Percentiles rank a stretch among this genome's conserved stretches.
Conservation (phyloP, 2,329 filamentous ascomycete genomes). For the Lasiodiplodia theobromae region DNA sequence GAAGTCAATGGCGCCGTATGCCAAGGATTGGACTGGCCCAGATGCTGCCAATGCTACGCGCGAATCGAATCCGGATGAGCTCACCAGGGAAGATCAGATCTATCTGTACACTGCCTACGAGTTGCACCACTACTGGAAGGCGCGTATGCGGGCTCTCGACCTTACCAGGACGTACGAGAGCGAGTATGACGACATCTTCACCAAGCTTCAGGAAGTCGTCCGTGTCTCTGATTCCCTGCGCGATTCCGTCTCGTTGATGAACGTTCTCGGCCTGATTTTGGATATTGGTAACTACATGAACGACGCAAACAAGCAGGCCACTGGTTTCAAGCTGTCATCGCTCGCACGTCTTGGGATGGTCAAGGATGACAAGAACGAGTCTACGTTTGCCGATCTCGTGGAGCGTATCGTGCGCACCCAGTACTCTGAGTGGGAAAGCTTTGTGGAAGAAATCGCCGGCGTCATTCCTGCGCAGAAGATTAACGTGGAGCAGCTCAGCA, state of each 20-base stretch:
- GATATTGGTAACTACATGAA: constrained; percentile 99
- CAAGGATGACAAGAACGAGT: constrained; percentile 99
- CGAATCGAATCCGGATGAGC: constrained; percentile 84
- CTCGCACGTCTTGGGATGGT: constrained; percentile 94
- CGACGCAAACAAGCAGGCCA: constrained; percentile 97
- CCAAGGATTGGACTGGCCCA: constrained; percentile 93
- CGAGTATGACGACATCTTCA: constrained; percentile 91
- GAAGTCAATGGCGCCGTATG: constrained; percentile 93
- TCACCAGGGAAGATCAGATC: constrained; percentile 94
- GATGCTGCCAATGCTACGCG: constrained; percentile 78
- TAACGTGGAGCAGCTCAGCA: constrained; percentile 89
- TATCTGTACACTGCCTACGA: constrained; percentile 94
- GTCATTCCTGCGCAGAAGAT: constrained; percentile 85
- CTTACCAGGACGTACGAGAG: constrained; percentile 82
- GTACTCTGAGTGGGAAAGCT: constrained; percentile 93
- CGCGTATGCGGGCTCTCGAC: constrained; percentile 87
- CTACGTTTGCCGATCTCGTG: constrained; percentile 92
- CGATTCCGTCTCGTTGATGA: constrained; percentile 93
- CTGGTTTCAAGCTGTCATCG: constrained; percentile 96
- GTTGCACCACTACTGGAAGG: constrained; percentile 98
- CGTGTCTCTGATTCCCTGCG: constrained; percentile 86
- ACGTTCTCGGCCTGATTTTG: constrained; percentile 91
- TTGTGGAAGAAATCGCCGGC: constrained; percentile 81
- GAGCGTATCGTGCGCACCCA: constrained; percentile 96
- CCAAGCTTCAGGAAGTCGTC: constrained; percentile 86